Evolutionary conservation across 1,284 basidiomycete genomes (phyloP), one percentile per base, ranked within the genome.

Genomic region (Vanrija sp.): DNA sequence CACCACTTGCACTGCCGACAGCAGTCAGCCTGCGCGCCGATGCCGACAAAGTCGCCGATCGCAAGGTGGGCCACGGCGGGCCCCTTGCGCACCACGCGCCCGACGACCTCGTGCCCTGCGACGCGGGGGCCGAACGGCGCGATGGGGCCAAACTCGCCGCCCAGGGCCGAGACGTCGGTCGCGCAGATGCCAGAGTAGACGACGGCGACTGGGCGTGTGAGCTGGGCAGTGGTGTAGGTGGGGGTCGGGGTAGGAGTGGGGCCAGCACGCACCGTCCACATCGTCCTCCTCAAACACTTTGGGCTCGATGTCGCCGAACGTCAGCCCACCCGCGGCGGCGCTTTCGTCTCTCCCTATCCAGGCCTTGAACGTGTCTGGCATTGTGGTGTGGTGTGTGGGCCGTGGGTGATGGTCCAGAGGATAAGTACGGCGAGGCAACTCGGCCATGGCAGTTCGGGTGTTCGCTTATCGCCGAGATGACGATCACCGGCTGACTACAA

Each of bases 1-100:
- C 80, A 82, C 15, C 72, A 69, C 6, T 58, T 52, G 63, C 80
- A 81, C 52, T 71, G 59, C 45, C 66, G 54, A 64, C 78, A 79
- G 18, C 64, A 68, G 60, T 78, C 78, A 52, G 72, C 74, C 64
- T 81, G 80, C 3, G 80, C 80, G 25, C 80, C 80, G 23, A 82
- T 73, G 50, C 80, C 80, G 46, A 76, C 79, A 6, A 77, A 62
- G 60, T 80, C 78, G 46, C 80, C 80, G 26, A 66, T 65, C 51
- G 69, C 67, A 57, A 65, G 39, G 45, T 60, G 47, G 42, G 54
- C 45, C 14, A 61, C 60, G n/a, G 65, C 51, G 8, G 61, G 51
- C 3, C 71, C 71, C 12, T 59, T 65, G 15, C 51, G 47, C 12
- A 63, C 51, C 9, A 68, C 69, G n/a, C 51, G 34, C 28, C 71